Conservation (phyloP, 257 asterid species). For the Primulina tabacum region DNA sequence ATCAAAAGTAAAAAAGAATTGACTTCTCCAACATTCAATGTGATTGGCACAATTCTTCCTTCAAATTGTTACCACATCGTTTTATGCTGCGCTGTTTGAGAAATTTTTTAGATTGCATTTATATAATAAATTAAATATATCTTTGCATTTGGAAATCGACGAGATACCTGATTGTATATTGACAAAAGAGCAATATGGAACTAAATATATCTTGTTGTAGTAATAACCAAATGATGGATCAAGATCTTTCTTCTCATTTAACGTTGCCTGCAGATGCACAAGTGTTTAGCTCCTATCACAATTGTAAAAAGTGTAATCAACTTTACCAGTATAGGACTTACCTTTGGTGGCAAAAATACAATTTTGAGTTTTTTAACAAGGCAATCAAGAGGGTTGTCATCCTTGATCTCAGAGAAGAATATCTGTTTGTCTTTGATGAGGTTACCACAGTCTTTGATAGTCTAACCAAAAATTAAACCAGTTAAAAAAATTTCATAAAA, state of each 20-base stretch:
- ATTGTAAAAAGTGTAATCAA: neutral
- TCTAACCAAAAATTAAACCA: constrained; percentile 36
- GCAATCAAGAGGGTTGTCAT: constrained; percentile 65
- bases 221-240: constrained; percentile 43
- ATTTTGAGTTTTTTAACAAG: constrained; percentile 46
- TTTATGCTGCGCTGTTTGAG: too few relatives aligned
- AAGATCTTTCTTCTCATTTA: constrained; percentile 17
- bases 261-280: constrained; percentile 33
- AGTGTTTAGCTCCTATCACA: neutral
- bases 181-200: constrained; percentile 61
- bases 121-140: neutral
- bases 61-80: too few relatives aligned
- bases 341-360: constrained; percentile 39
- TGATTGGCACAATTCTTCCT: too few relatives aligned
- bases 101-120: too few relatives aligned
- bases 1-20: neutral
- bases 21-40: neutral
- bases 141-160: neutral
- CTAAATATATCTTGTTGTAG: constrained; percentile 57
- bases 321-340: constrained; percentile 21
- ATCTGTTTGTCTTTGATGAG: constrained; percentile 45
- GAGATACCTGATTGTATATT: constrained; percentile 47
- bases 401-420: constrained; percentile 66
- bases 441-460: constrained; percentile 33
- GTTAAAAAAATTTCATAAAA: constrained; percentile 1